These are phyloP conservation scores for Pythium grandisporangium DNA, from an alignment of 352 stramenopile genomes.

Conservation along the genomic window DNA sequence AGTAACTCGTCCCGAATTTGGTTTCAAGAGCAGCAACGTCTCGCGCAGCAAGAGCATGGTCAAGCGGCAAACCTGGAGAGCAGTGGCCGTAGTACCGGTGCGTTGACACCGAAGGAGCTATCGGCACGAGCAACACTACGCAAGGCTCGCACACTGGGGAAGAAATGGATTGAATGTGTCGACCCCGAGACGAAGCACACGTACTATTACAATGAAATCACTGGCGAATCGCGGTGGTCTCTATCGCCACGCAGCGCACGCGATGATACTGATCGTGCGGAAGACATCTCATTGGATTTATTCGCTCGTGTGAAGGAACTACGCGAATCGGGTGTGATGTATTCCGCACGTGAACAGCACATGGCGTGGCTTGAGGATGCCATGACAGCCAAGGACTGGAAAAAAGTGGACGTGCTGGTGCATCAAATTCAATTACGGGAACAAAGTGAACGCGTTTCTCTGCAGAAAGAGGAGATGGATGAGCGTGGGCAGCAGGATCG, in stretches of 20 bases:
- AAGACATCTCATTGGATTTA: conserved; percentile 54
- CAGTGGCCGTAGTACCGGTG: not conserved
- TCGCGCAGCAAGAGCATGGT: conserved; percentile 5
- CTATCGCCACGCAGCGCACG: conserved; percentile 61
- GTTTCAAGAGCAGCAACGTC: conserved; percentile 19
- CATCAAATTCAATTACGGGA: conserved; percentile 67
- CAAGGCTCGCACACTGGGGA: conserved; percentile 34
- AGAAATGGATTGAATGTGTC: conserved; percentile 79
- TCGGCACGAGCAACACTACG: conserved; percentile 21
- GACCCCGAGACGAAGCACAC: conserved; percentile 72
- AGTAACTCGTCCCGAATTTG: conserved; percentile 48
- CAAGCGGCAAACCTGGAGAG: not conserved
- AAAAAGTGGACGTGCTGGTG: conserved; percentile 54
- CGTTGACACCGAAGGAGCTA: too few species aligned
- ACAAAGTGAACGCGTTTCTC: conserved; percentile 28
- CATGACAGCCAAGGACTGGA: conserved; percentile 51
- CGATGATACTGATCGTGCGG: conserved; percentile 28
- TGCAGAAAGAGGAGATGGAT: conserved; percentile 5
- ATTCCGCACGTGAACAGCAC: conserved; percentile 43
- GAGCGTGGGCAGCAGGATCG: too few species aligned
- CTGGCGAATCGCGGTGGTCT: conserved; percentile 80
- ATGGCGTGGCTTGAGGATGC: conserved; percentile 62
- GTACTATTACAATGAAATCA: conserved; percentile 91
- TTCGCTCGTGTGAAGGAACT: conserved; percentile 39
- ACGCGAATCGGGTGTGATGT: conserved; percentile 33